Conservation (phyloP, 2,329 filamentous ascomycete genomes). For the Geosmithia morbida region DNA sequence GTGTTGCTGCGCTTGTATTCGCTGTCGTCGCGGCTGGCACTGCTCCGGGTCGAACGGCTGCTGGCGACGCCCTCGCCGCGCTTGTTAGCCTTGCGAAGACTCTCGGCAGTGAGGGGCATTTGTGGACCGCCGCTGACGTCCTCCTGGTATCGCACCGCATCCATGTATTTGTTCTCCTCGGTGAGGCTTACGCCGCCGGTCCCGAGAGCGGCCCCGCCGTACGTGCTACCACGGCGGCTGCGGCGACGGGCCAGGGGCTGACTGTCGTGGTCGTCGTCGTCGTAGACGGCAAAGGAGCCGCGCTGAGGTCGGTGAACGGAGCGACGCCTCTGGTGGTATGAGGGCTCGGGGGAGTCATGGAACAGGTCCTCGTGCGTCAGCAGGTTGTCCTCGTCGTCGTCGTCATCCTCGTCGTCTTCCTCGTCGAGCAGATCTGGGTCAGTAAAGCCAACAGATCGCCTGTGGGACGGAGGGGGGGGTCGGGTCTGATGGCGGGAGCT, state of each 20-base stretch:
- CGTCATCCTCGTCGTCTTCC: constrained; percentile 16
- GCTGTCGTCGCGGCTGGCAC: constrained; percentile 46
- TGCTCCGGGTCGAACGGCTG: constrained; percentile 44
- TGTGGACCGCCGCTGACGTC: constrained; percentile 21
- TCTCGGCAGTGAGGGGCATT: constrained; percentile 39
- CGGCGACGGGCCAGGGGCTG: constrained; percentile 19
- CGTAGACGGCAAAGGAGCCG: constrained; percentile 15
- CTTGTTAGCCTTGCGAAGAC: constrained; percentile 34
- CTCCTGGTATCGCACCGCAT: constrained; percentile 18
- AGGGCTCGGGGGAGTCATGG: constrained; percentile 18
- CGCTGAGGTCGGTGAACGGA: constrained; percentile 18
- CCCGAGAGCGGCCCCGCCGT: constrained; percentile 15
- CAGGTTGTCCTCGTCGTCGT: constrained; percentile 23
- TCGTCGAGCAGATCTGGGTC: constrained; percentile 15
- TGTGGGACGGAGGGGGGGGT: constrained; percentile 9
- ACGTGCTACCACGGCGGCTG: constrained; percentile 24
- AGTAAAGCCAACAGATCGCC: constrained; percentile 17
- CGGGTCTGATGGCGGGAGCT: constrained; percentile 12
- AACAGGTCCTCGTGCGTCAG: constrained; percentile 20
- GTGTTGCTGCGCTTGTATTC: constrained; percentile 48
- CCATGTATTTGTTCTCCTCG: constrained; percentile 22
- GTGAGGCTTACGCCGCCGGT: constrained; percentile 18
- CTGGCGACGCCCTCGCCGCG: constrained; percentile 26
- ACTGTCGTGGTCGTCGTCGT: constrained; percentile 22
- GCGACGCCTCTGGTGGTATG: constrained; percentile 16